Conservation (phyloP, 306 rosid genomes). For the Calophaca sinica region DNA sequence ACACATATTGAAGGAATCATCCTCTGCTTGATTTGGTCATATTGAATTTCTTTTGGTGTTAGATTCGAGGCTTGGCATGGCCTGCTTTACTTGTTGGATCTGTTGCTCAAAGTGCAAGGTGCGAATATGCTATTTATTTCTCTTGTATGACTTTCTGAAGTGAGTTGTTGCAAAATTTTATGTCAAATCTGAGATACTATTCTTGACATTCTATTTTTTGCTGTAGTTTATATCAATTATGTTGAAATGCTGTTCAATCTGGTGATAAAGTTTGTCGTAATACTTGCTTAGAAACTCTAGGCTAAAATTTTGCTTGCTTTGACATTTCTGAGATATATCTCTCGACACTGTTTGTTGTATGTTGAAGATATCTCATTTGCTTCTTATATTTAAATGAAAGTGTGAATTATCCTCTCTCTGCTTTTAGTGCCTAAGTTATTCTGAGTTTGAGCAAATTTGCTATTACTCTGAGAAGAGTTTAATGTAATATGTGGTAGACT, state of each 20-base stretch:
- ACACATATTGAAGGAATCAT: constrained; percentile 21
- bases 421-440: constrained; percentile 26
- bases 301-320: constrained; percentile 10
- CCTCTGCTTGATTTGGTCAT: constrained; percentile 41
- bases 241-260: constrained; percentile 20
- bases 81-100: constrained; percentile 77
- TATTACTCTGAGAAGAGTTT: constrained; percentile 20
- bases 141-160: constrained; percentile 3
- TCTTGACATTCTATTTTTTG: constrained; percentile 21
- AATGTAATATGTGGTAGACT: constrained; percentile 8
- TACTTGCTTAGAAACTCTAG: background rate
- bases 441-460: constrained; percentile 29
- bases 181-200: constrained; percentile 22
- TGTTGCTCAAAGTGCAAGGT: constrained; percentile 91
- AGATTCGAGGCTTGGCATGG: constrained; percentile 90
- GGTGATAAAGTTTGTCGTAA: constrained; percentile 13
- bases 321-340: constrained; percentile 23
- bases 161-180: constrained; percentile 14
- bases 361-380: constrained; percentile 13
- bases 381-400: constrained; percentile 27
- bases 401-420: constrained; percentile 19
- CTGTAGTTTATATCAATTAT: background rate
- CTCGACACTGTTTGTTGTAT: background rate
- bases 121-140: constrained; percentile 9
- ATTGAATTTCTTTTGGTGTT: constrained; percentile 32